A percentile compares a stretch with the other conserved stretches of the same genome.
phyloP scores from a whole-genome alignment of 106 monocot species.

The Hemerocallis citrina region DNA sequence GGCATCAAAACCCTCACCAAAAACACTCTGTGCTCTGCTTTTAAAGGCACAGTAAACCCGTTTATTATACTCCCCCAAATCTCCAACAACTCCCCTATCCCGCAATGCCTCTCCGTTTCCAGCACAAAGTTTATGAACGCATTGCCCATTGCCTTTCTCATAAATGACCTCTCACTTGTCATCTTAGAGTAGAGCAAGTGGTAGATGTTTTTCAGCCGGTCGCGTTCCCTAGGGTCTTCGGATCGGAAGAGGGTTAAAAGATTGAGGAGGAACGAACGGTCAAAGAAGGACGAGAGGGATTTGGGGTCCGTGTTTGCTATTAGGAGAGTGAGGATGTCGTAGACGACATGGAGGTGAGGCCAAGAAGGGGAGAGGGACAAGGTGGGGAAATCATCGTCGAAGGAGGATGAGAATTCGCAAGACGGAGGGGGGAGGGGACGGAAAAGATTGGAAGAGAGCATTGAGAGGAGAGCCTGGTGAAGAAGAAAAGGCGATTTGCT shows the following conservation, averaged over 20 bases:
- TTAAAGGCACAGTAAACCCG: constrained; percentile 40
- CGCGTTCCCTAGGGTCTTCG: constrained; percentile 45
- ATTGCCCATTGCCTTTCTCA: constrained; percentile 28
- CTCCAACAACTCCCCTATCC: constrained; percentile 37
- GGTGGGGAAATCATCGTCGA: constrained; percentile 14
- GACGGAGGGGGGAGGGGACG: constrained; percentile 23
- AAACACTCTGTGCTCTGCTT: constrained; percentile 41
- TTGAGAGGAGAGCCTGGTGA: constrained; percentile 17
- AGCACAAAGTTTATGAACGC: constrained; percentile 15
- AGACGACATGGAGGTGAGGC: constrained; percentile 37
- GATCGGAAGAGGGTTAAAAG: constrained; percentile 32
- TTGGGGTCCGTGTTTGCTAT: constrained; percentile 7
- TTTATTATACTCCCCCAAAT: constrained; percentile 44
- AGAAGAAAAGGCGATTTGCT: background rate
- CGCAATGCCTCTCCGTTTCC: constrained; percentile 22
- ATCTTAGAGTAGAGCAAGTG: constrained; percentile 35
- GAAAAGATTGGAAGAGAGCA: constrained; percentile 45
- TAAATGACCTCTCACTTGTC: constrained; percentile 17
- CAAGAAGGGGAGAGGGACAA: constrained; percentile 21
- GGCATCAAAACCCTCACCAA: constrained; percentile 35
- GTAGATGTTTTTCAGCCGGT: constrained; percentile 28
- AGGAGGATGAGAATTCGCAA: background rate
- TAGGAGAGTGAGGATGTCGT: constrained; percentile 29
- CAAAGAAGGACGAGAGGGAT: constrained; percentile 15
- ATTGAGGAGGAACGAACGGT: constrained; percentile 20